Percentiles rank a stretch among this genome's conserved stretches.
Conservation (phyloP, 345 rosid genomes). For the Xanthoceras sorbifolium region DNA sequence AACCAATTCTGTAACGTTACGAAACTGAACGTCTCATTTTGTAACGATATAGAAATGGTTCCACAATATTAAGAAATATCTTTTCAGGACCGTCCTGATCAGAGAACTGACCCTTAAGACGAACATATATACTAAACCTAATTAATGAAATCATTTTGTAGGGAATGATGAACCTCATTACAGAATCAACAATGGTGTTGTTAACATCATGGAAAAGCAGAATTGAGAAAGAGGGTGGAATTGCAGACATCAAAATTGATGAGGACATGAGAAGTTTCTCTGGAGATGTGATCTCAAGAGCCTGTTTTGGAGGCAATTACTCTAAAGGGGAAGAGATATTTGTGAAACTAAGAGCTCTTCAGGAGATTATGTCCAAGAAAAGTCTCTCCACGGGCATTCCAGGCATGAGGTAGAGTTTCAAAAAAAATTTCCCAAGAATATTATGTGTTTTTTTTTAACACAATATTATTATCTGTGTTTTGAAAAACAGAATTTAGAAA, state of each 20-base stretch:
- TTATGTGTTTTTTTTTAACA: no score
- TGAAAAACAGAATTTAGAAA: no score
- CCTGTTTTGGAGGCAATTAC: conserved; percentile 50
- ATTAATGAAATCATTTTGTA: neutral
- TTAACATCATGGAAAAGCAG: conserved; percentile 40
- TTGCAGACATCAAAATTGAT: conserved; percentile 38
- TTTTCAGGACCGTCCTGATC: no score
- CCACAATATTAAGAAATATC: no score
- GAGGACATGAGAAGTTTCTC: conserved; percentile 42
- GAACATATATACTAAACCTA: neutral
- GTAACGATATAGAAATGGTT: no score
- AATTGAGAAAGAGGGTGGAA: conserved; percentile 33
- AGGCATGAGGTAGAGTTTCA: conserved; percentile 39
- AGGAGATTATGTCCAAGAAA: conserved; percentile 39
- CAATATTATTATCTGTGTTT: no score
- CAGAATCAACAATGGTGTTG: conserved; percentile 30
- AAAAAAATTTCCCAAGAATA: no score
- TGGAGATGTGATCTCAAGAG: conserved; percentile 53
- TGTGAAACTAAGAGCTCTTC: conserved; percentile 38
- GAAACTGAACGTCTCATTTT: no score
- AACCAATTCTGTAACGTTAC: no score
- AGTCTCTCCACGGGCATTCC: conserved; percentile 35
- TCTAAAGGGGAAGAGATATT: conserved; percentile 42
- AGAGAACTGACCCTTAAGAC: no score
- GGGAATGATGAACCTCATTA: conserved; percentile 41